phyloP scores from a whole-genome alignment of 2,329 filamentous ascomycete species.

The Fusarium protoensiforme region DNA sequence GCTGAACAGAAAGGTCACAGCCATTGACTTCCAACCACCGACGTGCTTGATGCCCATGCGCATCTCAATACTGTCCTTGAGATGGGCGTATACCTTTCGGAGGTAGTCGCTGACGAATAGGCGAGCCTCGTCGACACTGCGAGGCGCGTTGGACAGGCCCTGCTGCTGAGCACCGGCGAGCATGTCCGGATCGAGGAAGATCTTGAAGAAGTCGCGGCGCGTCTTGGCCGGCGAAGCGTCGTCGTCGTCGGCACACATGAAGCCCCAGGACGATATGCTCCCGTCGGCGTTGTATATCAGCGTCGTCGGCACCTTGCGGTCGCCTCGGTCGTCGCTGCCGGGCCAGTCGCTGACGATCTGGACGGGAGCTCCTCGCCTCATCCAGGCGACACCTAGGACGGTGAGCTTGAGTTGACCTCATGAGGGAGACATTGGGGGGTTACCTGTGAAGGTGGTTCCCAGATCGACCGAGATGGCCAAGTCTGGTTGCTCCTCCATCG shows the following conservation, averaged over 20 bases:
- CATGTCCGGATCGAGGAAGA: constrained; percentile 61
- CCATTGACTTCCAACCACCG: constrained; percentile 56
- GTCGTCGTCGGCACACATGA: constrained; percentile 60
- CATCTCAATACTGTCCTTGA: constrained; percentile 57
- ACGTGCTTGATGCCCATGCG: constrained; percentile 50
- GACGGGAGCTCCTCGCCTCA: constrained; percentile 53
- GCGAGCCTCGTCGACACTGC: constrained; percentile 55
- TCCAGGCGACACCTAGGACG: constrained; percentile 49
- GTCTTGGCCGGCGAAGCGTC: constrained; percentile 46
- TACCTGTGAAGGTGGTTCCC: constrained; percentile 59
- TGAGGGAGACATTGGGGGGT: not conserved
- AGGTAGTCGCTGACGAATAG: constrained; percentile 62
- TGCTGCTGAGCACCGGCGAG: constrained; percentile 55
- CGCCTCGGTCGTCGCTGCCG: constrained; percentile 61
- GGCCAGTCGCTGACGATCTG: constrained; percentile 65
- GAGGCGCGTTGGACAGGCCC: constrained; percentile 56
- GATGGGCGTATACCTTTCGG: constrained; percentile 58
- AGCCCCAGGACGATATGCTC: constrained; percentile 63
- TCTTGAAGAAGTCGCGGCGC: constrained; percentile 65
- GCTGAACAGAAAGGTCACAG: constrained; percentile 65
- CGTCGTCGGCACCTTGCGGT: constrained; percentile 66
- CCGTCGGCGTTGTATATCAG: constrained; percentile 58
- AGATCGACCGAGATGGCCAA: constrained; percentile 57
- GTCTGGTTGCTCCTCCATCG: constrained; percentile 46
- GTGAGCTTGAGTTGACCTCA: not conserved